Conservation (phyloP, 2,329 filamentous ascomycete genomes). For the Xylariales sp. region DNA sequence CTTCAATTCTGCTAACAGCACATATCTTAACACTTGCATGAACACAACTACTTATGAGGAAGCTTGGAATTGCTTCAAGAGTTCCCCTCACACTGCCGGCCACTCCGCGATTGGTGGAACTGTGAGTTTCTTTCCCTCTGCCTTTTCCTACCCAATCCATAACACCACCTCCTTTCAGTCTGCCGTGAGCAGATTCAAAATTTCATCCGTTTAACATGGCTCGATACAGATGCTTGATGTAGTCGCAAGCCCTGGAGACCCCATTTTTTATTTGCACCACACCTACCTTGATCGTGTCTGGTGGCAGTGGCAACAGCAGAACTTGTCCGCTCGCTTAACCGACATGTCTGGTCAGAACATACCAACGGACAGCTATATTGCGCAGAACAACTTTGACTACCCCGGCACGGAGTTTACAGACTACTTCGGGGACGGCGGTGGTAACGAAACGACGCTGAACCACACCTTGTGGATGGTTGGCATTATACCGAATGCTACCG, state of each 20-base stretch:
- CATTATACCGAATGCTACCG: constrained; percentile 20
- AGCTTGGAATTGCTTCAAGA: constrained; percentile 15
- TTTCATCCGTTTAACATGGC: not conserved
- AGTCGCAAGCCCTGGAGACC: constrained; percentile 23
- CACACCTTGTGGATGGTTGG: constrained; percentile 20
- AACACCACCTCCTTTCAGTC: no score
- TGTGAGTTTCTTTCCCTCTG: constrained; percentile 8
- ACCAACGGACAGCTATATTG: constrained; percentile 1
- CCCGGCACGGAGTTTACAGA: constrained; percentile 8
- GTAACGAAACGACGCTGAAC: constrained; percentile 18
- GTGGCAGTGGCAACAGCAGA: constrained; percentile 17
- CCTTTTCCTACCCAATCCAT: no score
- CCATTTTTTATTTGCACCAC: constrained; percentile 21
- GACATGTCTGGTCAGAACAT: constrained; percentile 8
- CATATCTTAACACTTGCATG: constrained; percentile 12
- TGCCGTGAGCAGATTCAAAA: no score
- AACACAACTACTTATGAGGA: constrained; percentile 4
- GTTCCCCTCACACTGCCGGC: constrained; percentile 14
- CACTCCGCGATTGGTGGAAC: constrained; percentile 16
- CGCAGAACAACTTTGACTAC: constrained; percentile 2
- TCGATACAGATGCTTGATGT: constrained; percentile 21
- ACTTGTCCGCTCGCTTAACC: constrained; percentile 12
- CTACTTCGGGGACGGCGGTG: constrained; percentile 19
- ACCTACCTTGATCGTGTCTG: constrained; percentile 18
- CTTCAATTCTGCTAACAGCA: constrained; percentile 8